Evolutionary conservation across 345 rosid genomes (phyloP), one percentile per base, ranked within the genome.

Genomic region (Viola odorata): DNA sequence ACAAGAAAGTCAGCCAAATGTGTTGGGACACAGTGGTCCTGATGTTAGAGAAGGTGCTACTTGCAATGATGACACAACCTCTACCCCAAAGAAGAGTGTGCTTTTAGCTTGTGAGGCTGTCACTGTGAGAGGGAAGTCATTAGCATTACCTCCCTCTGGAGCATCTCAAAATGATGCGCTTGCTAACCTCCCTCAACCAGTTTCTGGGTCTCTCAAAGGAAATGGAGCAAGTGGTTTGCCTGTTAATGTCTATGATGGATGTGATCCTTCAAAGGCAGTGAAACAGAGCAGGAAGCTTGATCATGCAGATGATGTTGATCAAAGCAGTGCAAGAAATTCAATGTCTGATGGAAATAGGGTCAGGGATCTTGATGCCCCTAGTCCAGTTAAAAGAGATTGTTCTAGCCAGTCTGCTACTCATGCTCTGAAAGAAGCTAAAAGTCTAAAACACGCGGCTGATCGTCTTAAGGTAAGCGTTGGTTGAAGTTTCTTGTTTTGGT

Each of bases 401-500:
- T 75, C 85, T 16, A 67, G 71, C 66, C 97, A 81, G 65, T 77
- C 80, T 55, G 96, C 94, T 57, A 82, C 60, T 16, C 83, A 74
- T 76, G 91, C 86, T 47, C 37, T 95, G 72, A 91, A 85, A 85
- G 99, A 95, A 76, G 99, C 96, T 39, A 91, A 68, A 83, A 89
- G 75, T 82, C 77, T 95, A 50, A 95, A 95, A 78, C 99, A 95
- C 75, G 42, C 76, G 68, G 99, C 96, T 73, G 99, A 95, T 80
- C 99, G 96, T 51, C 69, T 75, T 1, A 91, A 95, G 99, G 98
- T 95, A 66, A 67, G 32, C 44, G 54, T 57, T 66, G 15, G 45
- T 56, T 15, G 42, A 53, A 72, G 23, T 66, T 50, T 44, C 54
- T 32, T 51, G 45, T 23, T 66, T 60, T 67, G 57, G 23, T 50